These are phyloP conservation scores for Planoprotostelium fungivorum DNA, from an alignment of 78 protist species.

Conservation along the genomic window DNA sequence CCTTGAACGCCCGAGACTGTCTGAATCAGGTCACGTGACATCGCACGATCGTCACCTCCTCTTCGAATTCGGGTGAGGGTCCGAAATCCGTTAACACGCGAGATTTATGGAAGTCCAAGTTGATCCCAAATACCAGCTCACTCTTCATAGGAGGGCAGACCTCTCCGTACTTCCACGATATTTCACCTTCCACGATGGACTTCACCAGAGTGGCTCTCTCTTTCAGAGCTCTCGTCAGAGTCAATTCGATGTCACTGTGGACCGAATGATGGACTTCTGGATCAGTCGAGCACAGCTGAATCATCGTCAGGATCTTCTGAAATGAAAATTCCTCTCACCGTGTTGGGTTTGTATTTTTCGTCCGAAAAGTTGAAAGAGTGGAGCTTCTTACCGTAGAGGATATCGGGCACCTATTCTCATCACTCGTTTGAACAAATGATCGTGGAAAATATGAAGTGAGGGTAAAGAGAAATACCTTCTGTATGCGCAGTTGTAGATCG, in stretches of 20 bases:
- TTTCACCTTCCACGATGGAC: not conserved
- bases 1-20: conserved; percentile 6
- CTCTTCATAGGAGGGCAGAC: not conserved
- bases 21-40: not conserved
- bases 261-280: not conserved
- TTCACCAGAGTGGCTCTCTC: not conserved
- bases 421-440: too few species aligned
- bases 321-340: not conserved
- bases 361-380: not conserved
- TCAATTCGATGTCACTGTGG: not conserved
- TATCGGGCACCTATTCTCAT: not conserved
- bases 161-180: not conserved
- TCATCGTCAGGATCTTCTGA: not conserved
- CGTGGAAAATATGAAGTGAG: too few species aligned
- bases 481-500: too few species aligned
- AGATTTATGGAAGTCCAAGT: not conserved
- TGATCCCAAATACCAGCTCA: not conserved
- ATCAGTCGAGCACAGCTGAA: not conserved
- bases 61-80: not conserved
- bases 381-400: not conserved
- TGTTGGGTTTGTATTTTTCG: not conserved
- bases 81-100: not conserved
- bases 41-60: not conserved
- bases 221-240: not conserved
- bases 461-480: too few species aligned